These are phyloP conservation scores for Oxytropis ochrocephala DNA, from an alignment of 306 rosid genomes.

Conservation along the genomic window DNA sequence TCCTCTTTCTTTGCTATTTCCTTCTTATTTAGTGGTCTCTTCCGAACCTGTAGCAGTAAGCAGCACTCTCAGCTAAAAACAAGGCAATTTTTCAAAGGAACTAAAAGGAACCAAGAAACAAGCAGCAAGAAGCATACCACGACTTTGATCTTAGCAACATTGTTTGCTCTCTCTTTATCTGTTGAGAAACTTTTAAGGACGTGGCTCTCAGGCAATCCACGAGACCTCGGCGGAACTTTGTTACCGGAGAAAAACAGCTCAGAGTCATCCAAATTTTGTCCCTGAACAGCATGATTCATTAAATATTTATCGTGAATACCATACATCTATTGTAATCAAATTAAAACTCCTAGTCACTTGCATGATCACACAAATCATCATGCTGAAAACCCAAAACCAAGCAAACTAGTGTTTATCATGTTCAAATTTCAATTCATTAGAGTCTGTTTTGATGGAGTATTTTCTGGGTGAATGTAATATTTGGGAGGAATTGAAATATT, in stretches of 20 bases:
- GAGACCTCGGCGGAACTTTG: slow-evolving; percentile 39
- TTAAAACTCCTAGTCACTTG: not conserved
- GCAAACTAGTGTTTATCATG: not conserved
- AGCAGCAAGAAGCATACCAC: slow-evolving; percentile 47
- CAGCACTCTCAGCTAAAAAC: not conserved
- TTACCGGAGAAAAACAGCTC: slow-evolving; percentile 34
- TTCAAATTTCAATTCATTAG: too few species aligned
- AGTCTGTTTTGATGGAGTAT: too few species aligned
- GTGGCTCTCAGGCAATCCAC: slow-evolving; percentile 46
- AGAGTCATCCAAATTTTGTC: slow-evolving; percentile 42
- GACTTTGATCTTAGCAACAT: slow-evolving; percentile 79
- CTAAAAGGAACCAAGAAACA: not conserved
- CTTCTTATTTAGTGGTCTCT: slow-evolving; percentile 75
- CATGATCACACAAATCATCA: not conserved
- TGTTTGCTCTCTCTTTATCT: slow-evolving; percentile 73
- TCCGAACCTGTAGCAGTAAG: slow-evolving; percentile 56
- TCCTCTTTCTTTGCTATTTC: slow-evolving; percentile 76
- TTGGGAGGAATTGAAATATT: too few species aligned
- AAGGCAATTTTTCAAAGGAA: slow-evolving; percentile 8
- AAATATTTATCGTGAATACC: slow-evolving; percentile 25
- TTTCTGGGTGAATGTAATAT: too few species aligned
- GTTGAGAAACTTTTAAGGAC: slow-evolving; percentile 46
- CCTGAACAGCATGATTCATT: slow-evolving; percentile 24
- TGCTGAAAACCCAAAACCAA: not conserved
- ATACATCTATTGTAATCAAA: slow-evolving; percentile 29